Conservation (phyloP, 305 asterid genomes). For the Fraxinus albicans region DNA sequence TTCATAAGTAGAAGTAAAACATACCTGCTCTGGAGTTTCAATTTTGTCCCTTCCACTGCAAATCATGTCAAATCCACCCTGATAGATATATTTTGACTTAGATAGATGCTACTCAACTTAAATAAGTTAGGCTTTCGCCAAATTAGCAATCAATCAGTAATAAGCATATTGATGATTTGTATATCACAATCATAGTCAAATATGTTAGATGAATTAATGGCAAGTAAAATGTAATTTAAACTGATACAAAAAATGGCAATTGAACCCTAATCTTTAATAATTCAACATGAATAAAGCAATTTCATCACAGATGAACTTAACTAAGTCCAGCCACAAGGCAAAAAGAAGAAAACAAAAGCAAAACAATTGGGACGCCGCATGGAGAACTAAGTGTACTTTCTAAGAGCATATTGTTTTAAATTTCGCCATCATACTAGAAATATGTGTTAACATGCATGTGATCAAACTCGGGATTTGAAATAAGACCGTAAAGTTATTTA, state of each 20-base stretch:
- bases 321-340: not conserved
- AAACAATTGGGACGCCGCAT: not conserved
- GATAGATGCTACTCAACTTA: not conserved
- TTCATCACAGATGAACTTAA: not conserved
- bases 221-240: not conserved
- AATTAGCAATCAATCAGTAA: not conserved
- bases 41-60: conserved; percentile 98
- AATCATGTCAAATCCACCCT: conserved; percentile 99
- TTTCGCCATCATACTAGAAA: not conserved
- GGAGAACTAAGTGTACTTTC: not conserved
- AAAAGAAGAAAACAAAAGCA: not conserved
- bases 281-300: not conserved
- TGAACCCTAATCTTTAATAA: not conserved
- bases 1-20: conserved; percentile 9
- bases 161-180: not conserved
- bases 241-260: conserved; percentile 10
- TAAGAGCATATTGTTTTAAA: not conserved
- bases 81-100: conserved; percentile 20
- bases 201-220: not conserved
- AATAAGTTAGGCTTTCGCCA: not conserved
- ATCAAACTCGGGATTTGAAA: conserved; percentile 2
- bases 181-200: not conserved
- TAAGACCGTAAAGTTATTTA: conserved; percentile 3
- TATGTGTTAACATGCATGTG: not conserved
- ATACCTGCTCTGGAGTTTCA: conserved; percentile 97